Evolutionary conservation across 139 green algal species (phyloP).

Genomic region (Volvox africanus): DNA sequence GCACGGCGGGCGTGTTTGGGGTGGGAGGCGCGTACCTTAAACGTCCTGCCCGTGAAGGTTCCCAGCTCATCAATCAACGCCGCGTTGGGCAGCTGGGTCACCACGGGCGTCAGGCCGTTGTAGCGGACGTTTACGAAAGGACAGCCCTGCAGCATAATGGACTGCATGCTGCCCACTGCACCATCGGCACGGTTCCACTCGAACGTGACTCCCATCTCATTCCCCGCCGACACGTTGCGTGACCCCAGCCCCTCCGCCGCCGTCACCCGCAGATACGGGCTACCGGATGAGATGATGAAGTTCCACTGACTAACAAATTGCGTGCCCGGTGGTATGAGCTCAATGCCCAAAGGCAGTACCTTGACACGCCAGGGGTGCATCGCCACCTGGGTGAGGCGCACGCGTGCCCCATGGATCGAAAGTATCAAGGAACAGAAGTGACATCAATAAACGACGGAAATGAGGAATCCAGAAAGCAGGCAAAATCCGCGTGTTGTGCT

Average conservation of each 20-base stretch:
- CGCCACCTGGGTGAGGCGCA: not conserved
- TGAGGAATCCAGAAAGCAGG: no score
- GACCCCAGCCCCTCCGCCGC: not conserved
- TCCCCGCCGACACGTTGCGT: not conserved
- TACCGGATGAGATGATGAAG: not conserved
- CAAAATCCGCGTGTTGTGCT: no score
- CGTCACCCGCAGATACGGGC: not conserved
- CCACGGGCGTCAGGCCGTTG: constrained; percentile 19
- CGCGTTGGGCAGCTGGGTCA: not conserved
- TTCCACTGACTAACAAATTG: no score
- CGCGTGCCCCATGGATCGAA: no score
- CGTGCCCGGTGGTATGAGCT: not conserved
- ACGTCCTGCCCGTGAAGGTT: not conserved
- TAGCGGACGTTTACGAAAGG: constrained; percentile 43
- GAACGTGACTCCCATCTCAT: constrained; percentile 26
- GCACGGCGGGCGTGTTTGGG: no score
- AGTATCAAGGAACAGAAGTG: no score
- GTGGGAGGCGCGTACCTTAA: not conserved
- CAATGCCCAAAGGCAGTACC: not conserved
- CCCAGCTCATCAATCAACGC: not conserved
- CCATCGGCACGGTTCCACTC: not conserved
- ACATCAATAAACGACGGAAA: no score
- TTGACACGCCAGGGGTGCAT: constrained; percentile 40
- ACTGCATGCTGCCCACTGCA: not conserved
- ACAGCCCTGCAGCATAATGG: constrained; percentile 39